Base-by-base conservation (phyloP, 192 early-diverging fungal genomes). In the Backusella macrospora region DNA sequence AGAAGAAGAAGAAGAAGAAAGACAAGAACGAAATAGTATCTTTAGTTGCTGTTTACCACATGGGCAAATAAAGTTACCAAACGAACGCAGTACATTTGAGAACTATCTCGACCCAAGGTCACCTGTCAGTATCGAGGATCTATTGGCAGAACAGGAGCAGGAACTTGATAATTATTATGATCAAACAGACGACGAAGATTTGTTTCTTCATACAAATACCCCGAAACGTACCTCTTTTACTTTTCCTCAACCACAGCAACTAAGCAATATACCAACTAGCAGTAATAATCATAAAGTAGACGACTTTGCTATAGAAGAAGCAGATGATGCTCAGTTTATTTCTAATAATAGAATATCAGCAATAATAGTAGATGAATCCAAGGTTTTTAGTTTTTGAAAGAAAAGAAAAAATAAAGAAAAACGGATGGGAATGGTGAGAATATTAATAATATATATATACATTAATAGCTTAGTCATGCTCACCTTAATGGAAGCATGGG, bases 281-380 rank as follows among this genome's bases (percentile, higher is more conserved):
- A 14, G n/a, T 49, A 18, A n/a, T 18, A 10, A 6, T 5, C 21
- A 23, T 5, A 34, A 34, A 34, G 29, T 34, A 34, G 52, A 59
- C 26, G 52, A 59, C 4, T 59, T 59, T 59, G 21, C 15, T 34
- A 14, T 68, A 29, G 21, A 21, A 45, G 67, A 68, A 16, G 67
- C 43, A 47, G 67, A 68, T 14, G 67, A 68, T 45, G 67, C 67
- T 68, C 44, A 68, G 26, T 45, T 29, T 47, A 16, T 68, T 12
- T 68, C 67, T 34, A 42, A 68, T 12, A 21, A 68, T 46, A 39
- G 67, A 47, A 68, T 68, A 68, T 68, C 67, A 29, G 67, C 67
- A 29, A 68, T 68, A 4, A 39, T 68, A 16, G 14, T 68, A 5
- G 67, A 68, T 26, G 39, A 45, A 46, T 45, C 67, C 12, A 45